Percentiles rank a stretch among this genome's conserved stretches.
Evolutionary conservation across 495 filamentous ascomycete species (phyloP).

Genomic region (Neurospora sp.): DNA sequence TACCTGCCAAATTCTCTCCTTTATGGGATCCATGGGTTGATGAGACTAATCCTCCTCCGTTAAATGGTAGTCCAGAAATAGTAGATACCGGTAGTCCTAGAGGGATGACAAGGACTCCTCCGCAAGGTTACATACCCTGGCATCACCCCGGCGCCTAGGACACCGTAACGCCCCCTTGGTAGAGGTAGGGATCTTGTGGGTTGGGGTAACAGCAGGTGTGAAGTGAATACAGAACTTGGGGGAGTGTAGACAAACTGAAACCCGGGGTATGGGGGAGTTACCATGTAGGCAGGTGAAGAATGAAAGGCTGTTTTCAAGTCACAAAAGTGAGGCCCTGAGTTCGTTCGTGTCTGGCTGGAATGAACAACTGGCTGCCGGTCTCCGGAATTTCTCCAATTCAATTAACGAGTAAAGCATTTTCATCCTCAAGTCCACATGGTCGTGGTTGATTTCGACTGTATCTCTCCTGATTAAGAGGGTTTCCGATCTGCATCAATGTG

Average conservation of each 20-base stretch:
- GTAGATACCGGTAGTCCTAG: neutral
- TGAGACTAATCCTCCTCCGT: neutral
- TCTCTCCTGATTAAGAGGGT: neutral
- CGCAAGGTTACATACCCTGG: neutral
- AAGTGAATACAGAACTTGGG: neutral
- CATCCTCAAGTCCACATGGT: neutral
- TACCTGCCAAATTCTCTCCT: neutral
- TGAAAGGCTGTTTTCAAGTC: neutral
- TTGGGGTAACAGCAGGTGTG: neutral
- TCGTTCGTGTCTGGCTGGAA: neutral
- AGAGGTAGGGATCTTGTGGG: neutral
- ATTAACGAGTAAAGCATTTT: neutral
- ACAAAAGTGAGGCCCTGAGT: neutral
- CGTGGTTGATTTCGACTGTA: neutral
- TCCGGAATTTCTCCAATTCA: too few relatives aligned
- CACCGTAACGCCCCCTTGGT: neutral
- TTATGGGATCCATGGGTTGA: neutral
- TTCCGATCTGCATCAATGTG: neutral
- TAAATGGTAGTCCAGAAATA: neutral
- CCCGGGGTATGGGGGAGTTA: neutral
- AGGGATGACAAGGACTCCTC: neutral
- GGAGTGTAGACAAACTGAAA: neutral
- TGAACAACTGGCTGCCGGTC: too few relatives aligned
- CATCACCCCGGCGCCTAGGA: neutral
- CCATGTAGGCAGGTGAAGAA: neutral